Evolutionary conservation across 129 eudicot species (phyloP), one percentile per base, ranked within the genome.

Genomic region (Flaveria sonorensis): DNA sequence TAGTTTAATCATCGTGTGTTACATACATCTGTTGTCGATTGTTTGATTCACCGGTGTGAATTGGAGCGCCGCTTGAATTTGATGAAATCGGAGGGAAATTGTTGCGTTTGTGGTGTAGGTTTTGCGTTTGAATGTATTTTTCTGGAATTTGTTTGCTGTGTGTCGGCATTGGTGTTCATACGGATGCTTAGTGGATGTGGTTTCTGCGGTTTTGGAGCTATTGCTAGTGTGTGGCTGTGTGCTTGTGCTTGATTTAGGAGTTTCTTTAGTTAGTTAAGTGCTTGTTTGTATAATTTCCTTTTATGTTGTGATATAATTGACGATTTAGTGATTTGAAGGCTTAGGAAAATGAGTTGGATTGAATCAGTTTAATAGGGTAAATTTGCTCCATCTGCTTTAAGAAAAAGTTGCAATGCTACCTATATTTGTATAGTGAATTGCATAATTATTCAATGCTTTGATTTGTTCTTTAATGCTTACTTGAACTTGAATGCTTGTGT

Each of bases 111-210:
- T 52, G 32, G 16, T 48, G 57, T 68, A 68, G 24, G 45, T 70
- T 4, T 71, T 45, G 43, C 19, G 6, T 30, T 57, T 69, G 6
- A 59, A 46, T 71, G 71, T 15, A 21, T 59, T 19, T 70, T 18
- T 78, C 20, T 28, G 64, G 71, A 28, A 19, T 7, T 69, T 28
- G 36, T 60, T 78, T 78, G 60, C 18, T 70, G 32, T 30, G 50
- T 69, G 21, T 13, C 60, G 82, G 77, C 77, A 71, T 79, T 71
- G 71, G 48, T 71, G 18, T 78, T 70, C 60, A 78, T 70, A 59
- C 13, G 30, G 14, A 70, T 57, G n/a, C 1, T 16, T 55, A 57
- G 14, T 0, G 6, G 71, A 63, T 56, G 61, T 43, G 61, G 30
- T 55, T 42, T 46, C 8, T 24, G 48, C 36, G 81, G 67, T 28